Evolutionary conservation across 208 protist genomes (phyloP), one percentile per base, ranked within the genome.

Genomic region (Wallacemonas collosoma): DNA sequence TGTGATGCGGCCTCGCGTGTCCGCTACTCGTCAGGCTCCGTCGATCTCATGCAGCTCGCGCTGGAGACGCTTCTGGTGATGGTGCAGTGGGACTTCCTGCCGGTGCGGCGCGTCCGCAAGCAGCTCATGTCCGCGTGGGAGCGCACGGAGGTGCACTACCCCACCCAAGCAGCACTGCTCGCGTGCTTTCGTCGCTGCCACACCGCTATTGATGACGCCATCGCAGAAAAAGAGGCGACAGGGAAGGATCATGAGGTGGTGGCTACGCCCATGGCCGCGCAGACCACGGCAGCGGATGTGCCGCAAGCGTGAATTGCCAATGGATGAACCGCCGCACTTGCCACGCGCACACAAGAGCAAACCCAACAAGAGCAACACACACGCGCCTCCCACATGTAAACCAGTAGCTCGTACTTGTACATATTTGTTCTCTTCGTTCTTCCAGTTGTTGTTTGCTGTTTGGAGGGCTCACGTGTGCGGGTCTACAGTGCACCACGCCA

Each of bases 21-120:
- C 35, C 66, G 53, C 38, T 82, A 87, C 68, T 87, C 79, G 26
- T 77, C 75, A 11, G 63, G 60, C 14, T 48, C 79, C 1, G 79
- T 84, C 26, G 58, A 62, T 40, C 72, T 89, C 47, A 64, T 93
- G 61, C 60, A 72, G 41, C 68, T 72, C 44, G 82, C 77, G 54
- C 40, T 85, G 2, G 83, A 81, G 40, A 77, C 76, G 35, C 57
- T 86, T 11, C 55, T 77, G 5, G 70, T 86, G 50, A 53, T 90
- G 50, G 55, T 90, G 9, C 62, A 43, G 2, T 88, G 76, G 74
- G 40, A 71, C 48, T 39, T 64, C 35, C 26, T 43, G 51, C 56
- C 66, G 26, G 14, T 71, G 5, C 3, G 62, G 7, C 38, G 70
- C 1, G 61, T 57, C 36, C n/a, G 64, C 43, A 48, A 9, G 8